Evolutionary conservation across 768 basidiomycete genomes (phyloP), one percentile per base, ranked within the genome.

Genomic region (Naganishia antarctica): DNA sequence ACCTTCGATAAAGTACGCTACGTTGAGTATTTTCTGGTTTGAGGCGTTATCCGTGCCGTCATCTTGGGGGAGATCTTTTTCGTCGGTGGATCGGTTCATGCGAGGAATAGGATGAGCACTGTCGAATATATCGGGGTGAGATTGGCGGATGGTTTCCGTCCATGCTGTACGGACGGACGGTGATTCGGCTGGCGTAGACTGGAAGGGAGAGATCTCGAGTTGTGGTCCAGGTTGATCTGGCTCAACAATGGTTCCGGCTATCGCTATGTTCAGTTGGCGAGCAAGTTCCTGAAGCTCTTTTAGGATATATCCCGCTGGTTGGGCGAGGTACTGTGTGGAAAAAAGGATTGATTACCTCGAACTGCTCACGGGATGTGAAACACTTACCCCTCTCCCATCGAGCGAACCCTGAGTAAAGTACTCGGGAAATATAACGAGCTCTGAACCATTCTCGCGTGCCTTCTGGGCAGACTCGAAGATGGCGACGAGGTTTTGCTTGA

Each of bases 361-460:
- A 6, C 9, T 29, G 43, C 18, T 12, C 16, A 31, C 3, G 21
- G 4, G 5, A 25, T 40, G 2, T 37, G 32, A 2, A 3, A 5
- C 1, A 37, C 71, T 61, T 60, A 75, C 74, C 53, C 73, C 70
- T 26, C 73, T 40, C 7, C 70, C 69, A 34, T 71, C 66, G 2
- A 70, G 58, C 9, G 74, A 69, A 2, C 73, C 74, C 41, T 74
- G 72, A 5, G 73, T 61, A 61, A 71, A 76, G 59, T 76, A 76
- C 46, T 74, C 74, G 18, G 73, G 73, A 41, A 76, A 74, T 16
- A 72, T 66, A 23, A 76, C 70, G 15, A 76, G 64, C 21, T 74
- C 72, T 0, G 72, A 70, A 2, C 53, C 40, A 8, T 26, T 21
- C 18, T 23, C 18, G 2, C 25, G 18, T 29, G 49, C 62, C 18